phyloP scores from a whole-genome alignment of 2,329 filamentous ascomycete genomes.

The Exophiala lecanii-corni region DNA sequence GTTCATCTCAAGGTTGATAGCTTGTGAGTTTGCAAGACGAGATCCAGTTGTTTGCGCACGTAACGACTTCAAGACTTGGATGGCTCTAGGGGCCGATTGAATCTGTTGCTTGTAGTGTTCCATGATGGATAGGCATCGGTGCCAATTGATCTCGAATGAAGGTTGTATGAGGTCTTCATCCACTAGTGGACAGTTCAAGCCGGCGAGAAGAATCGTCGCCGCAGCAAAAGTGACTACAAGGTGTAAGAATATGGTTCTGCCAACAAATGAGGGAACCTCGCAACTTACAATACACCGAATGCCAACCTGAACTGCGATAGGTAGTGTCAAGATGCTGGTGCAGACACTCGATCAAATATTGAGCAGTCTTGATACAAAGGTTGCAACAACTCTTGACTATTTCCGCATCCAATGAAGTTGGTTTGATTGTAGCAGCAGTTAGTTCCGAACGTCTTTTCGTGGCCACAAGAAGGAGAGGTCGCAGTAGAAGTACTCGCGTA shows the following conservation, averaged over 20 bases:
- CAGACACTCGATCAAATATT: constrained; percentile 32
- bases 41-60: background rate
- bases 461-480: constrained; percentile 2
- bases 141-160: constrained; percentile 7
- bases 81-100: constrained; percentile 8
- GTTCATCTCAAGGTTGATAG: background rate
- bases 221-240: constrained; percentile 9
- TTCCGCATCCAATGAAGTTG: constrained; percentile 3
- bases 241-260: background rate
- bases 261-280: background rate
- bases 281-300: constrained; percentile 10
- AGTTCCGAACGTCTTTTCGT: background rate
- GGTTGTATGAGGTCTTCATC: background rate
- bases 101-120: constrained; percentile 10
- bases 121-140: constrained; percentile 5
- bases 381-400: constrained; percentile 27
- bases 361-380: constrained; percentile 33
- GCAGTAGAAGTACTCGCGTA: constrained; percentile 3
- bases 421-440: constrained; percentile 1
- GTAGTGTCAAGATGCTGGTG: constrained; percentile 19
- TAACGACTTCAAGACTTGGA: background rate
- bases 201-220: constrained; percentile 3
- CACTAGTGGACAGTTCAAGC: background rate
- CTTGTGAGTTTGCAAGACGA: background rate
- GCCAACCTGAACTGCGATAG: constrained; percentile 6